A percentile compares a stretch with the other conserved stretches of the same genome.
phyloP scores from a whole-genome alignment of 169 alveolate genomes.

The Plasmodium gallinaceum region DNA sequence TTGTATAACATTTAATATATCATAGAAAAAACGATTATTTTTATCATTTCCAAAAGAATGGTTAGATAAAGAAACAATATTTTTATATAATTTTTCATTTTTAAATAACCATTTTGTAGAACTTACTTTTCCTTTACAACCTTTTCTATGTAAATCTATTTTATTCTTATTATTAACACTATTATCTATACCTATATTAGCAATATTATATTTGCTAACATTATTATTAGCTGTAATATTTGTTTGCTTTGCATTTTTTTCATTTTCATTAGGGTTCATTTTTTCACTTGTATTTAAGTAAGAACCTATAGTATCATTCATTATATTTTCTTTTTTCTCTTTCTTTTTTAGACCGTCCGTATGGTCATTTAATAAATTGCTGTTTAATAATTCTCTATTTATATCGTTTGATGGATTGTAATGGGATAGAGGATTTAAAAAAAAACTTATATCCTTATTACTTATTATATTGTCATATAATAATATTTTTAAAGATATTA shows the following conservation, averaged over 20 bases:
- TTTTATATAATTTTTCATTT: constrained; percentile 92
- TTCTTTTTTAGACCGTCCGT: constrained; percentile 12
- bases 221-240: neutral
- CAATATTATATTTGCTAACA: neutral
- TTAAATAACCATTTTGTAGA: constrained; percentile 90
- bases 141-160: constrained; percentile 87
- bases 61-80: constrained; percentile 92
- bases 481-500: constrained; percentile 94
- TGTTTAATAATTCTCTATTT: constrained; percentile 35
- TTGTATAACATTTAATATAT: constrained; percentile 91
- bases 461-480: constrained; percentile 91
- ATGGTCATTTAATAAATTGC: constrained; percentile 36
- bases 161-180: constrained; percentile 41
- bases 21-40: constrained; percentile 92
- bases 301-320: constrained; percentile 10
- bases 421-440: constrained; percentile 86
- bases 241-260: constrained; percentile 5
- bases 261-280: constrained; percentile 8
- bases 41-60: constrained; percentile 94
- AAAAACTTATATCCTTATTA: constrained; percentile 91
- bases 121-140: constrained; percentile 89
- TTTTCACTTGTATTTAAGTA: neutral
- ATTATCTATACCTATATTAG: neutral
- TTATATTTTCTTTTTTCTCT: constrained; percentile 5
- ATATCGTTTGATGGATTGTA: constrained; percentile 62